Conservation (phyloP, 441 rosid species). For the Pelargonium australe region DNA sequence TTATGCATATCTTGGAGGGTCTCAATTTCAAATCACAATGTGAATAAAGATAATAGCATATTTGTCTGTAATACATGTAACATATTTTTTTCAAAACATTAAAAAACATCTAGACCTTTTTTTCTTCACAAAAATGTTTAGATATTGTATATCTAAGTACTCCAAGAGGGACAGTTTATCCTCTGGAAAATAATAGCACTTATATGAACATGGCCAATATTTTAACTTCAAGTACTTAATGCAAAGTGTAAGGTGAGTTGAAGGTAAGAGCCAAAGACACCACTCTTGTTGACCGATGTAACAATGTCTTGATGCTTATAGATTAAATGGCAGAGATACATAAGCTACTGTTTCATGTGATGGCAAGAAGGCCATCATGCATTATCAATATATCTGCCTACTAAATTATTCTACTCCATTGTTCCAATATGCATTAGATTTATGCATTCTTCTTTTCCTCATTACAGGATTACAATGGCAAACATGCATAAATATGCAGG, state of each 20-base stretch:
- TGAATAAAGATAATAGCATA: too few relatives aligned
- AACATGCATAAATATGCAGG: conserved; percentile 1
- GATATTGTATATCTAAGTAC: neutral
- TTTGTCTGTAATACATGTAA: too few relatives aligned
- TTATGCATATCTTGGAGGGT: too few relatives aligned
- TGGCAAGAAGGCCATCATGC: neutral
- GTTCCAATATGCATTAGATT: neutral
- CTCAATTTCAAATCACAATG: too few relatives aligned
- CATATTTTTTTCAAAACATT: too few relatives aligned
- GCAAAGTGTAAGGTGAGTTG: neutral
- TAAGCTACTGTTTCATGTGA: too few relatives aligned
- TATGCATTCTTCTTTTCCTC: neutral
- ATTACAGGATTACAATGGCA: neutral
- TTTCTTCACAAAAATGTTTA: too few relatives aligned
- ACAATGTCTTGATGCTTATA: too few relatives aligned
- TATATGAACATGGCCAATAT: neutral
- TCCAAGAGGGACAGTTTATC: too few relatives aligned
- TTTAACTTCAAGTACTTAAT: neutral
- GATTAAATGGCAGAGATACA: neutral
- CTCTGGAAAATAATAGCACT: too few relatives aligned
- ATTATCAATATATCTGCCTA: neutral
- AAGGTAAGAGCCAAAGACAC: neutral
- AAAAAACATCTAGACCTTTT: too few relatives aligned
- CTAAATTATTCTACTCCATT: neutral
- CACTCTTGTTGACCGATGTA: neutral